Conservation (phyloP, 257 asterid genomes). For the Scutellaria minor region DNA sequence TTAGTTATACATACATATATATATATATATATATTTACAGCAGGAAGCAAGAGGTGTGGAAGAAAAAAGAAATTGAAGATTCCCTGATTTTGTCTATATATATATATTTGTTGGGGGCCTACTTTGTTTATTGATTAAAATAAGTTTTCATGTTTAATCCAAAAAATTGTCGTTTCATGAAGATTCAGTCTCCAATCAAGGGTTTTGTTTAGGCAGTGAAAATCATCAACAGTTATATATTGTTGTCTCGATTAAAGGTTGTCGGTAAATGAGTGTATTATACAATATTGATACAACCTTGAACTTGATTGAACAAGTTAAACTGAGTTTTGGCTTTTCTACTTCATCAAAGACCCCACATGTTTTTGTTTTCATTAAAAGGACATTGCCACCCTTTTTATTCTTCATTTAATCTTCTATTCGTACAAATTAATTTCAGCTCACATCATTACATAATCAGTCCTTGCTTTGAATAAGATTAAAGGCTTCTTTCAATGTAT, state of each 20-base stretch:
- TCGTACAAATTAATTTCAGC: no score
- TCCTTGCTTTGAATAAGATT: no score
- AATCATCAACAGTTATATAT: neutral
- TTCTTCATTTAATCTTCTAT: slow-evolving; percentile 18
- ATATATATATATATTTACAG: neutral
- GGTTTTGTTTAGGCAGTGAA: neutral
- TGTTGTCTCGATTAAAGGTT: slow-evolving; percentile 4
- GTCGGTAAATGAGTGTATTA: neutral
- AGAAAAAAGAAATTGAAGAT: slow-evolving; percentile 52
- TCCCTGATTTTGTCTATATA: slow-evolving; percentile 51
- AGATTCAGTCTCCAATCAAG: slow-evolving; percentile 46
- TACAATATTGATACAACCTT: neutral
- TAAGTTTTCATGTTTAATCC: slow-evolving; percentile 34
- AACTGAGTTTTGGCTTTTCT: slow-evolving; percentile 27
- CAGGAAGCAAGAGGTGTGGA: slow-evolving; percentile 31
- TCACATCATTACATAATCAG: no score
- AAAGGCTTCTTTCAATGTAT: no score
- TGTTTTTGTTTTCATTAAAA: slow-evolving; percentile 38
- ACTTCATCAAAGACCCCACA: slow-evolving; percentile 33
- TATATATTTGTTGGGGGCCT: slow-evolving; percentile 2
- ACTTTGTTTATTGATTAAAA: neutral
- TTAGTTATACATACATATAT: no score
- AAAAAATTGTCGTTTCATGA: slow-evolving; percentile 34
- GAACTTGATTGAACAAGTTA: slow-evolving; percentile 34
- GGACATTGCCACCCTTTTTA: slow-evolving; percentile 37